These are phyloP conservation scores for Podospora conica DNA, from an alignment of 495 filamentous ascomycete species.

Conservation along the genomic window DNA sequence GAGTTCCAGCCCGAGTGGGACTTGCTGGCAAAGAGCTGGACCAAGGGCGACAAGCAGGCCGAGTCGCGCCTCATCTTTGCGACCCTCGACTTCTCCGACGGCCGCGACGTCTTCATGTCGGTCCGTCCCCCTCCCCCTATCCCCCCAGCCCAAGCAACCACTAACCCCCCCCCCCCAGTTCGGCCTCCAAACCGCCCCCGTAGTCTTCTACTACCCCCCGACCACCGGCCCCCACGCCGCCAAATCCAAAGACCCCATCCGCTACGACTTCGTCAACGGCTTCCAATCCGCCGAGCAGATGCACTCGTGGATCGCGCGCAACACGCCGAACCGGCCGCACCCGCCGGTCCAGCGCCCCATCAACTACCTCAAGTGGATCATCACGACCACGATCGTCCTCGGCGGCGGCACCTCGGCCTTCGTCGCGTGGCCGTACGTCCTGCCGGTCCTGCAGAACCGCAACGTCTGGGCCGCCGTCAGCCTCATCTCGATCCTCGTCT, in stretches of 20 bases:
- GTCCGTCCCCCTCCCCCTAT: slow-evolving; percentile 42
- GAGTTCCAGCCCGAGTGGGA: slow-evolving; percentile 96
- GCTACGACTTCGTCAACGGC: slow-evolving; percentile 83
- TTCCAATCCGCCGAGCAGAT: slow-evolving; percentile 72
- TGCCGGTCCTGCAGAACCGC: slow-evolving; percentile 83
- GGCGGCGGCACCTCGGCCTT: slow-evolving; percentile 61
- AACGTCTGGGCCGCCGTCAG: slow-evolving; percentile 92
- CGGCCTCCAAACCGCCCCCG: slow-evolving; percentile 89
- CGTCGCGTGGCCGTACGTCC: slow-evolving; percentile 72
- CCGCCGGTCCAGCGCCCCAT: slow-evolving; percentile 73
- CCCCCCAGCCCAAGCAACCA: neutral
- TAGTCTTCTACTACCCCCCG: slow-evolving; percentile 82
- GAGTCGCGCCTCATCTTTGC: slow-evolving; percentile 71
- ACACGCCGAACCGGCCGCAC: slow-evolving; percentile 68
- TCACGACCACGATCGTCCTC: slow-evolving; percentile 58
- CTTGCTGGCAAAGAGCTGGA: slow-evolving; percentile 80
- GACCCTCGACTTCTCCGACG: slow-evolving; percentile 83
- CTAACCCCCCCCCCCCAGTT: slow-evolving; percentile 49
- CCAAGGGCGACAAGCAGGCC: slow-evolving; percentile 65
- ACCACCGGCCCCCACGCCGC: slow-evolving; percentile 79
- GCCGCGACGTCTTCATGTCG: slow-evolving; percentile 80
- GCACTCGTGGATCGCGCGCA: slow-evolving; percentile 69
- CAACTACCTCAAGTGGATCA: slow-evolving; percentile 74
- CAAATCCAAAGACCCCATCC: slow-evolving; percentile 57
- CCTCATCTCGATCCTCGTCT: slow-evolving; percentile 83